Base-by-base conservation (phyloP, 23 red algal species). In the Gracilaria gracilis region DNA sequence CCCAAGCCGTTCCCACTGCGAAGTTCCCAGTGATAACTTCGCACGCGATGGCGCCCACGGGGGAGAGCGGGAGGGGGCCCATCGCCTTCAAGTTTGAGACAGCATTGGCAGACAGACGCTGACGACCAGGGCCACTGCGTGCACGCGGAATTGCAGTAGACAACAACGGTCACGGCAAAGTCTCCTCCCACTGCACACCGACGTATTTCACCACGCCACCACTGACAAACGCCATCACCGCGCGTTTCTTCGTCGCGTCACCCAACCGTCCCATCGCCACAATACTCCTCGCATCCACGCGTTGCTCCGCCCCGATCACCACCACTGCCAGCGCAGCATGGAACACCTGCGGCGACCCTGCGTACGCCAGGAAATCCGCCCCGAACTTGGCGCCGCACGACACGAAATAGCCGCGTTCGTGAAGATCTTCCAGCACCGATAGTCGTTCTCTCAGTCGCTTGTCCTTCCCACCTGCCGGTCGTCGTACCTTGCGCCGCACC, bases 351-450 rank as follows among this genome's bases (percentile, higher is more conserved):
- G 96, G 96, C 28, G 93, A 84, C 21, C 83, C 86, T 0, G 96
- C 93, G 75, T 98, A 98, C 40, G 93, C 96, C n/a, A 98, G 66
- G 79, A 98, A 93, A 66, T 98, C 93, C 32, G 96, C 96, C 19
- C 96, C 96, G 91, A 98, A 98, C 66, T 98, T 98, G 53, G 86
- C 83, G 44, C 96, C 96, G 32, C 71, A 88, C 21, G 69, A 80
- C 65, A 98, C 34, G 67, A 74, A 93, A 73, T 94, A 98, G 19
- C 96, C 96, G 12, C 88, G 62, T 17, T 79, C 57, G 48, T 93
- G 87, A 11, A 98, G 87, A 74, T 93, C 96, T 5, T 55, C 58
- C 80, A 95, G 92, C 38, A 95, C 96, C 5, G 65, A 34, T 9
- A 89, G 46, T 28, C 92, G 91, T 53, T 57, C 37, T 2, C 39